These are phyloP conservation scores for Wickerhamiella lipophila DNA, from an alignment of 805 yeast species.

Conservation along the genomic window DNA sequence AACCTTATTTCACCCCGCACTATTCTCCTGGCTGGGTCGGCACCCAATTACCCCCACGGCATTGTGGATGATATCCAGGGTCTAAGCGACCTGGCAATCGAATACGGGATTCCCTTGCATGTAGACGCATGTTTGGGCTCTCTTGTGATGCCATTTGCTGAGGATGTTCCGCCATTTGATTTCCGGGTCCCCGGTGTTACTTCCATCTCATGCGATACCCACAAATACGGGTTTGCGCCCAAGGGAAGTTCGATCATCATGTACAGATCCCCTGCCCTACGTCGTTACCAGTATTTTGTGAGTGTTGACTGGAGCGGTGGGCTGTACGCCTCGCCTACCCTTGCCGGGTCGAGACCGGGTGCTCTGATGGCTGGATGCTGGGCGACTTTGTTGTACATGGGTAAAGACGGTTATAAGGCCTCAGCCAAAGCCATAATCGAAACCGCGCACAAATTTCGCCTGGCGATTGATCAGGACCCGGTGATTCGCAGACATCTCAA, in stretches of 20 bases:
- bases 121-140: slow-evolving; percentile 96
- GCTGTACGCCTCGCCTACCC: slow-evolving; percentile 86
- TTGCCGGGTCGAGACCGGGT: slow-evolving; percentile 96
- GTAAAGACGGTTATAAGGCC: slow-evolving; percentile 66
- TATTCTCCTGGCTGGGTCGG: slow-evolving; percentile 76
- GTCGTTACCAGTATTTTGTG: slow-evolving; percentile 75
- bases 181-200: slow-evolving; percentile 84
- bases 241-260: slow-evolving; percentile 88
- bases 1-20: slow-evolving; percentile 66
- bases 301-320: slow-evolving; percentile 89
- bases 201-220: slow-evolving; percentile 98
- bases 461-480: slow-evolving; percentile 35
- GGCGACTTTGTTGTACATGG: slow-evolving; percentile 79
- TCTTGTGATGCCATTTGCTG: slow-evolving; percentile 67
- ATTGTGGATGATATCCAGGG: slow-evolving; percentile 78
- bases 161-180: slow-evolving; percentile 52
- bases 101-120: slow-evolving; percentile 69
- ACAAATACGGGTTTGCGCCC: slow-evolving; percentile 96
- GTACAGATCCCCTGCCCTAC: slow-evolving; percentile 58
- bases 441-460: slow-evolving; percentile 48
- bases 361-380: slow-evolving; percentile 97
- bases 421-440: slow-evolving; percentile 54
- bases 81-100: slow-evolving; percentile 51
- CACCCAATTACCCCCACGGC: slow-evolving; percentile 96
- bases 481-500: slow-evolving; percentile 34